Evolutionary conservation across 371 early-diverging fungal species (phyloP), one percentile per base, ranked within the genome.

Genomic region (Rhizopus delemar): DNA sequence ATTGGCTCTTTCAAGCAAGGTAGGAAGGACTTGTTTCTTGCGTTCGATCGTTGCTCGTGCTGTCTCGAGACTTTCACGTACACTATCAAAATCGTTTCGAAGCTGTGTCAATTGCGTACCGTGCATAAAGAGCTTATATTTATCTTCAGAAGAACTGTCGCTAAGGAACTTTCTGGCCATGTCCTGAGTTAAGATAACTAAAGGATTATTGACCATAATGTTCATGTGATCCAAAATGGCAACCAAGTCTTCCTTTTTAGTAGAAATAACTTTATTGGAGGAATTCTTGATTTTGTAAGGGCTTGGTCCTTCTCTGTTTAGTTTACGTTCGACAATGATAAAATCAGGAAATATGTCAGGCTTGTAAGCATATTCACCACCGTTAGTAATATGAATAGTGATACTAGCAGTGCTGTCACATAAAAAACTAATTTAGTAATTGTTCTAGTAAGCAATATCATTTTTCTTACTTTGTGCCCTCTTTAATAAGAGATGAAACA

Each of bases 121-220:
- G 51, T 86, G 85, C 70, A 90, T 74, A 59, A 96, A 97, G 36
- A 94, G 87, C 76, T 81, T 82, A 73, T 95, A 97, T 69, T 93
- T 93, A 43, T 94, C 93, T 52, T 89, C 81, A 3, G 90, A 65
- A 4, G 92, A 84, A 55, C 91, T 89, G 38, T 89, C 86, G 38
- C 86, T 86, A 15, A 98, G 74, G 59, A 97, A 98, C 71, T 89
- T 87, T 36, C 93, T 84, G 4, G 99, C 96, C 8, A 90, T 86
- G 51, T 98, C 99, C 63, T 98, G 99, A 1, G 90, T 90, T 12
- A 98, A 84, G 16, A 96, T 85, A 51, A 88, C 90, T 69, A 98
- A 74, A 5, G 98, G 97, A 59, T 97, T 98, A 67, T 93, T 93
- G 32, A 94, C 86, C 65, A 92, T 87, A 43, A 98, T 92, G 8